Evolutionary conservation across 2,329 filamentous ascomycete genomes (phyloP), one percentile per base, ranked within the genome.

Genomic region (Microcyclospora tardicrescens): DNA sequence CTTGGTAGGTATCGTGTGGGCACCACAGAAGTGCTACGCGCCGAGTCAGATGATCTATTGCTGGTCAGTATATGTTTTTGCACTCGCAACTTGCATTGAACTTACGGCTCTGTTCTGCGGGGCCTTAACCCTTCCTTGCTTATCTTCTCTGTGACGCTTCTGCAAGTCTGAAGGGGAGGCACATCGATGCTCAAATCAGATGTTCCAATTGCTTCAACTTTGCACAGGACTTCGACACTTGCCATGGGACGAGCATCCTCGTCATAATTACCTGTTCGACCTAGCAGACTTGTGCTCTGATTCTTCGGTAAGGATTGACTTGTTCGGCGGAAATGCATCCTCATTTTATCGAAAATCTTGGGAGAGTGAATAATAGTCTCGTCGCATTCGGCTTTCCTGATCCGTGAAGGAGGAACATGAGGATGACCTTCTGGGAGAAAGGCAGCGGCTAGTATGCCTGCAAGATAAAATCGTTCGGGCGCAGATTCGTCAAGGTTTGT

Each of bases 171-270:
- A 10, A n/a, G 15, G 12, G 14, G 10, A 3, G 8, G 13, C 28
- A 13, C 29, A 37, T 35, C 8, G 12, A 35, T 15, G 16, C 16
- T 11, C 28, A 24, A 15, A 16, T 31, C 10, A 29, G 16, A 19
- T 11, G 6, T 37, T 27, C 29, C 33, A 27, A 28, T 16, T 6
- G 9, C 19, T 6, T 16, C 28, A 13, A 16, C 28, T 6, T 24
- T 12, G 19, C 34, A 12, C 12, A 16, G 15, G 13, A 6, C 11
- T n/a, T 35, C 31, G 16, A 12, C 19, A 5, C 24, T 19, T 34
- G 24, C 44, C 11, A 64, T 41, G 16, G 55, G 45, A 39, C 55
- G 41, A 24, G 60, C 60, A 47, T 64, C 61, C 10, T 53, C 49
- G 40, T 63, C 60, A 32, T 61, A 63, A 10, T 57, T 57, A 24